phyloP scores from a whole-genome alignment of 2,329 filamentous ascomycete species.

The Lasiodiplodia sp. region DNA sequence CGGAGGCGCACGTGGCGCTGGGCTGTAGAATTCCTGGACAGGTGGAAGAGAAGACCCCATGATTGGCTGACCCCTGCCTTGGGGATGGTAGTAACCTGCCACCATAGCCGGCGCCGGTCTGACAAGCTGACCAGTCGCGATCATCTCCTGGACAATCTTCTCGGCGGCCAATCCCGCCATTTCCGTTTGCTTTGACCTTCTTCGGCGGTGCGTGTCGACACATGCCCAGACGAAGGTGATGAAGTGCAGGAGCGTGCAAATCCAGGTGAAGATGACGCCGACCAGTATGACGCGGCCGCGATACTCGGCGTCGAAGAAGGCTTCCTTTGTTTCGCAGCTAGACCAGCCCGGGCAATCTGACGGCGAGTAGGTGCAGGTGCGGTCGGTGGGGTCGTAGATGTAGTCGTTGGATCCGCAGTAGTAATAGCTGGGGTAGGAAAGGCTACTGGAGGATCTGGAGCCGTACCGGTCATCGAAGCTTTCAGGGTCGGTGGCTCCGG shows the following conservation, averaged over 20 bases:
- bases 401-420: constrained; percentile 21
- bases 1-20: background rate
- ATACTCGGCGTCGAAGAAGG: constrained; percentile 35
- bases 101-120: constrained; percentile 9
- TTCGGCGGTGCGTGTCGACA: constrained; percentile 42
- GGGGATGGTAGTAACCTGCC: background rate
- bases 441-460: constrained; percentile 31
- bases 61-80: constrained; percentile 1
- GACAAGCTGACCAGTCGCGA: constrained; percentile 12
- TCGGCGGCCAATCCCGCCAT: constrained; percentile 1
- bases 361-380: constrained; percentile 6
- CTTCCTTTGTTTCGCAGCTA: constrained; percentile 41
- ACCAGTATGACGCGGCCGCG: constrained; percentile 37
- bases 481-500: constrained; percentile 25
- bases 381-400: constrained; percentile 5
- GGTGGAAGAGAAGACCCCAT: background rate
- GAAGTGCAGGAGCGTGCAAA: constrained; percentile 43
- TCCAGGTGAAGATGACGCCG: constrained; percentile 42
- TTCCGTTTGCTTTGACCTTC: constrained; percentile 11
- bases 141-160: constrained; percentile 22
- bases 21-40: constrained; percentile 10
- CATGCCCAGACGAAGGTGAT: constrained; percentile 49
- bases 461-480: constrained; percentile 34
- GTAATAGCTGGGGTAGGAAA: constrained; percentile 14
- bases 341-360: constrained; percentile 31